These are phyloP conservation scores for Dacryopinax spathularia DNA, from an alignment of 768 basidiomycete species.

Conservation along the genomic window DNA sequence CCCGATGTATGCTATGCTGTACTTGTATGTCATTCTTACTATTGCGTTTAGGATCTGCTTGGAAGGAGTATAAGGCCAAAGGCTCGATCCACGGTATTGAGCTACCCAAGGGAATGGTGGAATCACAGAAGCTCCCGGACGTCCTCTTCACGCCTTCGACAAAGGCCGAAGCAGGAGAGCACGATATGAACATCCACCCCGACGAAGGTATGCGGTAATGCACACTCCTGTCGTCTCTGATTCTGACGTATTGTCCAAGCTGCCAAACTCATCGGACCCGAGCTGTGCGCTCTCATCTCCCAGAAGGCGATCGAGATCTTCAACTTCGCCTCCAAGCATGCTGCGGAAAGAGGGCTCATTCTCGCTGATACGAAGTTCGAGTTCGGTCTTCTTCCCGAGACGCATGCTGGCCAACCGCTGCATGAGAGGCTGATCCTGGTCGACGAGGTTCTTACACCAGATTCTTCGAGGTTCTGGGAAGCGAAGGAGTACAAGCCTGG, in stretches of 20 bases:
- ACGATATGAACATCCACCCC: conserved; percentile 93
- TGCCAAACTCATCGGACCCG: conserved; percentile 47
- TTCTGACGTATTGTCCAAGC: conserved; percentile 28
- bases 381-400: conserved; percentile 60
- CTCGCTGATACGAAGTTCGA: conserved; percentile 98
- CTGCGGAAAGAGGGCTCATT: conserved; percentile 64
- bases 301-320: conserved; percentile 49
- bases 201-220: conserved; percentile 39
- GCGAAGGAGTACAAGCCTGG: conserved; percentile 57
- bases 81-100: conserved; percentile 79
- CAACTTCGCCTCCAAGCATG: conserved; percentile 58
- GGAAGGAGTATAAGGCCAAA: conserved; percentile 79
- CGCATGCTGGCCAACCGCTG: conserved; percentile 16
- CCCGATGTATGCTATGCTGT: not conserved
- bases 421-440: conserved; percentile 58
- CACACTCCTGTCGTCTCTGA: not conserved
- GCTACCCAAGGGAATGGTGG: conserved; percentile 61
- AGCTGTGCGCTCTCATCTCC: conserved; percentile 50
- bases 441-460: conserved; percentile 94
- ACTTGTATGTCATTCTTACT: not conserved
- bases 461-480: conserved; percentile 96
- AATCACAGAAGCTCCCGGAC: conserved; percentile 66
- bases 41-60: conserved; percentile 66
- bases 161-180: conserved; percentile 83
- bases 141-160: conserved; percentile 94